phyloP scores from a whole-genome alignment of 768 basidiomycete genomes.

The Kwoniella dejecticola region DNA sequence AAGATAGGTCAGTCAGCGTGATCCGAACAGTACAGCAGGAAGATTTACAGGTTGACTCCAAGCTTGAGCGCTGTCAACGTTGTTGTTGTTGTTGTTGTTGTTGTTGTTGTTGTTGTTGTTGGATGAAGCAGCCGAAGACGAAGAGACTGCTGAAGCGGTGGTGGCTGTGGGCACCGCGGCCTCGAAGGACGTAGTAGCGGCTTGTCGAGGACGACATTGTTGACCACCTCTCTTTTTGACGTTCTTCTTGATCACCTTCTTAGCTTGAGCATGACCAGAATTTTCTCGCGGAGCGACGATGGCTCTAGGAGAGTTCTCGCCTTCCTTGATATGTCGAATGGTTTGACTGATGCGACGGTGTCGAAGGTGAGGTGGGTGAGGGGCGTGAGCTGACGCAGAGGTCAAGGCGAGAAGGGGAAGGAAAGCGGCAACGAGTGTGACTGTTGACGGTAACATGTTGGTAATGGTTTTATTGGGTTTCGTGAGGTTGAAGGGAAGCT shows the following conservation, averaged over 20 bases:
- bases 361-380: slow-evolving; percentile 27
- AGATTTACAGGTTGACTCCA: slow-evolving; percentile 15
- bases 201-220: slow-evolving; percentile 28
- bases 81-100: not conserved
- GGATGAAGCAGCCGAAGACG: slow-evolving; percentile 5
- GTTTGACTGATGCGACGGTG: slow-evolving; percentile 35
- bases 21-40: not conserved
- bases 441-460: slow-evolving; percentile 11
- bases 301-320: slow-evolving; percentile 13
- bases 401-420: slow-evolving; percentile 34
- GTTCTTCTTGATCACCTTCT: slow-evolving; percentile 34
- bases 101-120: too few species aligned
- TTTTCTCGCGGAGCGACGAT: slow-evolving; percentile 25
- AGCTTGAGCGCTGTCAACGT: not conserved
- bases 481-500: not conserved
- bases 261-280: slow-evolving; percentile 38
- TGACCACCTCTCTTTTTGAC: slow-evolving; percentile 34
- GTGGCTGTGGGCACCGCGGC: slow-evolving; percentile 9
- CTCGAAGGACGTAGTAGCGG: slow-evolving; percentile 9
- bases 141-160: slow-evolving; percentile 13
- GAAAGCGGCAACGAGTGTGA: slow-evolving; percentile 33
- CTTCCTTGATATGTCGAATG: slow-evolving; percentile 13
- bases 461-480: not conserved
- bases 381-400: slow-evolving; percentile 21
- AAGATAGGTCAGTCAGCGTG: not conserved